phyloP scores from a whole-genome alignment of 2,329 filamentous ascomycete genomes.

The Hypoxylon sp. region DNA sequence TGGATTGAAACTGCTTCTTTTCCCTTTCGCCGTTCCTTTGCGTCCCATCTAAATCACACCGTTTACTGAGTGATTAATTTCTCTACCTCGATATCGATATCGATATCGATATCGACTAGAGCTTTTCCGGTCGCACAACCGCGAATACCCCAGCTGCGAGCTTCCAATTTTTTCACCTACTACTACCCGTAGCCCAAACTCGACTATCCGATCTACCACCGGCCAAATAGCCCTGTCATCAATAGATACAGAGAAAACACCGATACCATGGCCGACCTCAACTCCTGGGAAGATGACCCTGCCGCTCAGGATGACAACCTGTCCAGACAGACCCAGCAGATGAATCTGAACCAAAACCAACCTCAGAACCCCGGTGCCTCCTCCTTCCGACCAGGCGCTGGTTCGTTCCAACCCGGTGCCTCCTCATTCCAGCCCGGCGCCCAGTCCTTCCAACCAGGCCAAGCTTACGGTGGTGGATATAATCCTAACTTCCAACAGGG shows the following conservation, averaged over 20 bases:
- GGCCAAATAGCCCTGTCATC: background rate
- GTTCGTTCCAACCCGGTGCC: conserved; percentile 78
- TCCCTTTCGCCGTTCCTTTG: conserved; percentile 18
- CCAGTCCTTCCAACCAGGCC: conserved; percentile 77
- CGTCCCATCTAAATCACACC: background rate
- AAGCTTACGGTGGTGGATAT: conserved; percentile 72
- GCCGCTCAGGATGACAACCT: conserved; percentile 82
- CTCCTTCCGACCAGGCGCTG: conserved; percentile 73
- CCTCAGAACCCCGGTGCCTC: conserved; percentile 58
- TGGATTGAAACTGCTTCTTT: conserved; percentile 5
- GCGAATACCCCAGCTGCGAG: conserved; percentile 5
- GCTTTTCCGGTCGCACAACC: conserved; percentile 30
- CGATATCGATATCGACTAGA: conserved; percentile 6
- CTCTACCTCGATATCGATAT: background rate
- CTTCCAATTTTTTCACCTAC: conserved; percentile 4
- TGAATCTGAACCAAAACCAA: conserved; percentile 72
- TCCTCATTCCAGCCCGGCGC: conserved; percentile 80
- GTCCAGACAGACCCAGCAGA: conserved; percentile 79
- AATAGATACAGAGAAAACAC: conserved; percentile 29
- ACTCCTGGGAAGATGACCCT: conserved; percentile 94
- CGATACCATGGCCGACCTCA: conserved; percentile 82
- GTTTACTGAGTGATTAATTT: background rate
- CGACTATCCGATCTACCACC: background rate
- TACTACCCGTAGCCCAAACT: background rate
- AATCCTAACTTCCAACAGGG: conserved; percentile 66